Evolutionary conservation across 176 grass and related monocot genomes (phyloP), one percentile per base, ranked within the genome.

Genomic region (Ampelocalamus luodianensis): DNA sequence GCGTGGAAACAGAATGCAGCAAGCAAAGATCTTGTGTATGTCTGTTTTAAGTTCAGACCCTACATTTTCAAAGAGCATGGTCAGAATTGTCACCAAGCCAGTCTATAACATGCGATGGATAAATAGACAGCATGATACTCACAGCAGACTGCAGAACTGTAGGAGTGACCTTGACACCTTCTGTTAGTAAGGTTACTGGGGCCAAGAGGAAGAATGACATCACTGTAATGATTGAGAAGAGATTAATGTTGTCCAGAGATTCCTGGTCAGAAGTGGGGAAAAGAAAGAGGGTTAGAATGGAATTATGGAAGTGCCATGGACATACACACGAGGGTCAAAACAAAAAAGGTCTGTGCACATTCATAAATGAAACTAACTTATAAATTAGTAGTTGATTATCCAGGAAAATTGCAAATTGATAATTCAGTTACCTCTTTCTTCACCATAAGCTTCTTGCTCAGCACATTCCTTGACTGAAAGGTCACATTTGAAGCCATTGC

Each of bases 361-460:
- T 49, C 7, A 76, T 68, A 74, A 78, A 44, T 77, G 48, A 65
- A 65, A 76, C 8, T 68, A 85, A 12, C 60, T 51, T 54, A 89
- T 53, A 15, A 83, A 78, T 20, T 16, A 60, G 6, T 14, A 58
- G n/a, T 69, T 60, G 58, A 69, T 9, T 53, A 64, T 67, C 43
- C 43, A 58, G 22, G 38, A 72, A 20, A 67, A 91, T 20, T 40
- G 16, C 42, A 72, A 80, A 70, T 6, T 45, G 4, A 65, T 64
- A 36, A 51, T 49, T 66, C 10, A 22, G 18, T 83, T 82, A 96
- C 92, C 93, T 99, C 90, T 91, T 88, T 96, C 93, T 99, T 99
- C 46, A 99, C 84, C 97, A 99, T 94, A 75, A 96, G 90, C 82
- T 99, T 96, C 84, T 96, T 99, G 90, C 97, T 99, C 62, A 99